Evolutionary conservation across 75 land plant species (phyloP), one percentile per base, ranked within the genome.

Genomic region (Picea sitchensis): DNA sequence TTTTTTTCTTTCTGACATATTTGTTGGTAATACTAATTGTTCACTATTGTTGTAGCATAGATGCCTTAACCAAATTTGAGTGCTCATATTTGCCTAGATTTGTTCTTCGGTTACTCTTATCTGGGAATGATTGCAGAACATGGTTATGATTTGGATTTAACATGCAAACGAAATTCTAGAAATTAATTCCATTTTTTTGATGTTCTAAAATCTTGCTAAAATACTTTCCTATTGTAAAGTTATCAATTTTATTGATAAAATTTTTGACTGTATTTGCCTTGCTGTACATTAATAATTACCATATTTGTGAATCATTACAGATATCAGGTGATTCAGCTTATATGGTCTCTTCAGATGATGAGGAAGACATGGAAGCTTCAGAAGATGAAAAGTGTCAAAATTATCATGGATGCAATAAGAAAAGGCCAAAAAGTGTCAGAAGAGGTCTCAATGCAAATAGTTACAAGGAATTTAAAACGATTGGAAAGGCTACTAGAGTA

Each of bases 291-390:
- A 9, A 51, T 9, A 0, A 11, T 51, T 8, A 51, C 11, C 54
- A 9, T 41, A 44, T 44, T 18, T 71, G 71, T 32, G 6, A 34
- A 11, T 44, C 34, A 44, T 41, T 17, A 18, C 44, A 71, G 73
- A 71, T 71, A 44, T 71, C 73, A 71, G 51, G 73, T n/a, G 54
- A 71, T 44, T 44, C 3, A 20, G 47, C n/a, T 71, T 41, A 71
- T 71, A 71, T 71, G 73, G 73, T 71, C 73, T 71, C 73, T 71
- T 71, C 73, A 17, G 73, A 71, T 71, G 73, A 71, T 44, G 73
- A 71, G 36, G 51, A 71, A 4, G 2, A 41, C 4, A 18, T 47
- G n/a, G 44, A 71, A 21, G 11, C 47, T 20, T 38, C 73, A 20
- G 23, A 71, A 44, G 7, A n/a, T n/a, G 73, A n/a, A 41, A 41